Percentiles rank a stretch among this genome's conserved stretches.
Evolutionary conservation across 495 filamentous ascomycete genomes (phyloP).

Genomic region (Xanthoparmelia taractica): DNA sequence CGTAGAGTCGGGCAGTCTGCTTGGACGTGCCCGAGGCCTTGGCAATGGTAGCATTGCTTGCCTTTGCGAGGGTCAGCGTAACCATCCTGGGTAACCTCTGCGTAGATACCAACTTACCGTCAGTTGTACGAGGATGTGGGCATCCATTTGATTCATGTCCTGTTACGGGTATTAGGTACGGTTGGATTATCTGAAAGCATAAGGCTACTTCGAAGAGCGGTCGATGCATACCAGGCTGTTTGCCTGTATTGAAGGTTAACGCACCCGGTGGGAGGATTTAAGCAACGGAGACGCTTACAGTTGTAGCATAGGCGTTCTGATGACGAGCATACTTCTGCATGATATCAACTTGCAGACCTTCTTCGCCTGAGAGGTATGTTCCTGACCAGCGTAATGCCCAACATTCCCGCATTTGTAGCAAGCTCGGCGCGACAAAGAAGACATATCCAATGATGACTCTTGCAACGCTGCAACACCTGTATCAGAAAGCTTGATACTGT

Average conservation of each 20-base stretch:
- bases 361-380: background rate
- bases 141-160: conserved; percentile 98
- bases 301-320: conserved; percentile 99
- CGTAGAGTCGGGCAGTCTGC: conserved; percentile 97
- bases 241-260: conserved; percentile 45
- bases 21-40: conserved; percentile 96
- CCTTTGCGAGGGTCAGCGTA: conserved; percentile 36
- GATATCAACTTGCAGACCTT: conserved; percentile 22
- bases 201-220: conserved; percentile 22
- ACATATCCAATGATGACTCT: conserved; percentile 35
- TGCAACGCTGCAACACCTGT: conserved; percentile 19
- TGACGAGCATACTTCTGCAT: conserved; percentile 84
- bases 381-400: conserved; percentile 85
- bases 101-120: conserved; percentile 50
- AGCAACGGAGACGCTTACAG: conserved; percentile 51
- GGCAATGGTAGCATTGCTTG: conserved; percentile 99
- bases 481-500: conserved; percentile 19
- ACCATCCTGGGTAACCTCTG: conserved; percentile 27
- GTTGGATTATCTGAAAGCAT: conserved; percentile 9
- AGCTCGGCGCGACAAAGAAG: conserved; percentile 91
- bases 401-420: conserved; percentile 99
- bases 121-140: conserved; percentile 90
- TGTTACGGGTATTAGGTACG: conserved; percentile 40
- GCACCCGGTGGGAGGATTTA: conserved; percentile 12
- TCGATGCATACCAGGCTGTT: conserved; percentile 64